Evolutionary conservation across 352 stramenopile genomes (phyloP), one percentile per base, ranked within the genome.

Genomic region (Phytophthora ramorum): DNA sequence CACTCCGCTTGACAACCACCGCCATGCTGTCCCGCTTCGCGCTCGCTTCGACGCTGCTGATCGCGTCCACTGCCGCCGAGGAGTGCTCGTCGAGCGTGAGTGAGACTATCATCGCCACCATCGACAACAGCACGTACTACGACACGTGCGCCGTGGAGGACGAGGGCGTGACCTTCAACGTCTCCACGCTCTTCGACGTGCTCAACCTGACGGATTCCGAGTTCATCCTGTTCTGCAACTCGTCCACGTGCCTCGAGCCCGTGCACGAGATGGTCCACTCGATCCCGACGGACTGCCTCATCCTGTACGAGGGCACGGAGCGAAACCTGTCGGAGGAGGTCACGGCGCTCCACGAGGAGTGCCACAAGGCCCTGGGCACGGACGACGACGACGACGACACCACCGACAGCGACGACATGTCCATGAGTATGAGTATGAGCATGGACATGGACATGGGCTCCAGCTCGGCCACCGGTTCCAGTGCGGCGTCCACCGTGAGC

Each of bases 161-260:
- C 26, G 54, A 76, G 46, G 78, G 76, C 52, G 68, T 71, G 58
- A 85, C 66, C 3, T 89, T 82, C 76, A 79, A 77, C 52, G 47
- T 89, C 44, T 73, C 68, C 43, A 69, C 54, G 38, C 48, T 87
- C 30, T 80, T 84, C 47, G 76, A 81, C 40, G 71, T 75, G 35
- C 58, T 69, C 35, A 79, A 85, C 49, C 72, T 89, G 53, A 75
- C 63, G 8, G 17, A 51, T n/a, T 43, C 63, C 19, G 80, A 87
- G 35, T 77, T 89, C 44, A 38, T 84, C 47, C 64, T 58, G 48
- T 85, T 83, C 52, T 89, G 80, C 63, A 76, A 78, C 61, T 82
- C 76, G 20, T 78, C 69, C 5, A 73, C 65, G 20, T 90, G 81
- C 43, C 71, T 90, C 40, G 63, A 71, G 19, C 78, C 81, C 19